Percentiles rank a stretch among this genome's conserved stretches.
These are phyloP conservation scores for Trifolium subterraneum DNA, from an alignment of 306 rosid genomes.

Conservation along the genomic window DNA sequence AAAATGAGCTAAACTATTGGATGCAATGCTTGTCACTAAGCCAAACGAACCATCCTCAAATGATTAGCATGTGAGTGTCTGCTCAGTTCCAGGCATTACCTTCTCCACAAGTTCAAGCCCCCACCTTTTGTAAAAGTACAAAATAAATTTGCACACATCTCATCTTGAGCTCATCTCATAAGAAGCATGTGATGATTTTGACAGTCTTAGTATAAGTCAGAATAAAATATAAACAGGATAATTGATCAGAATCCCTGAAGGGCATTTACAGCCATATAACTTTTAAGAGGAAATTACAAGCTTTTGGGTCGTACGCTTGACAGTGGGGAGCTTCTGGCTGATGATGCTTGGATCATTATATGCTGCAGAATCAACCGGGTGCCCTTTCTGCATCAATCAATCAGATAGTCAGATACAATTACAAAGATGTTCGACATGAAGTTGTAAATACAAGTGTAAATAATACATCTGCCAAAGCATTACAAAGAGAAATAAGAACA, in stretches of 20 bases:
- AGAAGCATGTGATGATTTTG: conserved; percentile 37
- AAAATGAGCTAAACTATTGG: conserved; percentile 19
- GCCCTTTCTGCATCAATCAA: conserved; percentile 72
- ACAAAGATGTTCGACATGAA: conserved; percentile 33
- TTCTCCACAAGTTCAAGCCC: not conserved
- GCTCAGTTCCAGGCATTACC: conserved; percentile 14
- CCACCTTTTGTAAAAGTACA: conserved; percentile 20
- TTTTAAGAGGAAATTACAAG: conserved; percentile 62
- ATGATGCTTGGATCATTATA: conserved; percentile 81
- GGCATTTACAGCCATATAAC: conserved; percentile 56
- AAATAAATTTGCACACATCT: conserved; percentile 25
- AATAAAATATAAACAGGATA: conserved; percentile 43
- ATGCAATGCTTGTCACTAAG: not conserved
- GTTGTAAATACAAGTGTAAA: conserved; percentile 15
- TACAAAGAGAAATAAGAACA: conserved; percentile 13
- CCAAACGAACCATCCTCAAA: not conserved
- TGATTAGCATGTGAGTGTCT: not conserved
- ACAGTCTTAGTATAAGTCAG: conserved; percentile 28
- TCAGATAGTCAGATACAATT: conserved; percentile 33
- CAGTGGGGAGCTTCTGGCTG: conserved; percentile 77
- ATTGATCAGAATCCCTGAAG: conserved; percentile 38
- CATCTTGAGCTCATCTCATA: conserved; percentile 24
- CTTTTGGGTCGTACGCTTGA: conserved; percentile 71
- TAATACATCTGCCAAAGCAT: conserved; percentile 8
- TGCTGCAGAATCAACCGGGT: conserved; percentile 77